Evolutionary conservation across 768 basidiomycete species (phyloP).

Genomic region (Sarcodon aspratus): DNA sequence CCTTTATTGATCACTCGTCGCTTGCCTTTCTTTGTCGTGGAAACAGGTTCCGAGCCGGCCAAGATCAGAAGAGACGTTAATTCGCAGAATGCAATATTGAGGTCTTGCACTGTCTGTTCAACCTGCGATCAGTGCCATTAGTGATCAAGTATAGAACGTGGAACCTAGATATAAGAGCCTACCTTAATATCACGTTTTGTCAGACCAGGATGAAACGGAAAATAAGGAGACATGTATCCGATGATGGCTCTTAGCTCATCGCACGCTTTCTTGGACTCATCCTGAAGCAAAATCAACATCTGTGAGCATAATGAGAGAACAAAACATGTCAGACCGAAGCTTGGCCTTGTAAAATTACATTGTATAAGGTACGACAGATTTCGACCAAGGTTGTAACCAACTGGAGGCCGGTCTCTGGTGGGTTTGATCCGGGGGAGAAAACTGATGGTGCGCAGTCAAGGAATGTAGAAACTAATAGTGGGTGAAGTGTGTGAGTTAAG

Average conservation of each 20-base stretch:
- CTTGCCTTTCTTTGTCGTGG: constrained; percentile 3
- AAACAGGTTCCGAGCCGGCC: constrained; percentile 14
- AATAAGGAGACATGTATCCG: constrained; percentile 69
- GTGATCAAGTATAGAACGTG: constrained; percentile 1
- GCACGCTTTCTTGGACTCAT: constrained; percentile 12
- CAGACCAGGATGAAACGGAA: constrained; percentile 50
- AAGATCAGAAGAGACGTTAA: constrained; percentile 54
- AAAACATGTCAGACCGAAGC: constrained; percentile 21
- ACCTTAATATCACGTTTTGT: constrained; percentile 49
- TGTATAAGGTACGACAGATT: constrained; percentile 52
- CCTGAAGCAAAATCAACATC: not conserved
- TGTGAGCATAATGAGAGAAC: not conserved
- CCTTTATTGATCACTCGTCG: not conserved
- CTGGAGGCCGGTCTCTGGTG: constrained; percentile 49
- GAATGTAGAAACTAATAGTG: constrained; percentile 72
- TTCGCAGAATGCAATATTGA: constrained; percentile 73
- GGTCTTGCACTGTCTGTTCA: constrained; percentile 55
- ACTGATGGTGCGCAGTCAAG: constrained; percentile 80
- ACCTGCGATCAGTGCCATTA: constrained; percentile 26
- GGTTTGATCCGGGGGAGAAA: constrained; percentile 56
- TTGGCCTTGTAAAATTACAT: constrained; percentile 34
- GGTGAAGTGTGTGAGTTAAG: constrained; percentile 64
- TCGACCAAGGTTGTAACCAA: constrained; percentile 44
- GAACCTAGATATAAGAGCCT: not conserved
- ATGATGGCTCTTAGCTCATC: constrained; percentile 50